A percentile compares a stretch with the other conserved stretches of the same genome.
These are phyloP conservation scores for Phlebopus sp. DNA, from an alignment of 1,284 basidiomycete species.

Conservation along the genomic window DNA sequence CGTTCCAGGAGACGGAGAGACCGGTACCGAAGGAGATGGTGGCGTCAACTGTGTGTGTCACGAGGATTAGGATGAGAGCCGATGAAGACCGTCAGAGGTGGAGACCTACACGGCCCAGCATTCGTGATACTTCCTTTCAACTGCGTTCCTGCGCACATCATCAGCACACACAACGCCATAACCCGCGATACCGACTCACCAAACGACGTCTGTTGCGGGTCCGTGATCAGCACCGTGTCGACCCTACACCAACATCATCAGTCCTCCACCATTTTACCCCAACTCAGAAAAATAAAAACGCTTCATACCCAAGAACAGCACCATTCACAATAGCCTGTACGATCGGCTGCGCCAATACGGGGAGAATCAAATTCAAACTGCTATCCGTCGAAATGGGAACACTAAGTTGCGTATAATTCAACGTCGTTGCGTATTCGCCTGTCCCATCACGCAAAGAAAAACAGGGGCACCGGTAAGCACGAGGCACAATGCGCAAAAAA, in stretches of 20 bases:
- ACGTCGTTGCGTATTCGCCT: slow-evolving; percentile 64
- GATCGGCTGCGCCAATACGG: slow-evolving; percentile 72
- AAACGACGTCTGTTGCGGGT: slow-evolving; percentile 59
- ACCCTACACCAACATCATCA: slow-evolving; percentile 37
- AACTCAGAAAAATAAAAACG: not conserved
- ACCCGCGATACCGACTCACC: slow-evolving; percentile 33
- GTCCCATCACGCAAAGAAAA: not conserved
- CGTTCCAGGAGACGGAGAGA: slow-evolving; percentile 62
- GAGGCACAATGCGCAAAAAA: no score
- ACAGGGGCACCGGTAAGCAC: no score
- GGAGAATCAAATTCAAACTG: slow-evolving; percentile 64
- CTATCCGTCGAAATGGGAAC: slow-evolving; percentile 63
- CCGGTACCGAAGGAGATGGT: slow-evolving; percentile 65
- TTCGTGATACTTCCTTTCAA: slow-evolving; percentile 69
- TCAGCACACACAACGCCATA: slow-evolving; percentile 6
- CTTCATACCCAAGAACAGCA: slow-evolving; percentile 50
- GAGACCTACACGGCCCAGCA: slow-evolving; percentile 66
- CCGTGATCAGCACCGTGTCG: slow-evolving; percentile 55
- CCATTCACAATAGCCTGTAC: slow-evolving; percentile 75
- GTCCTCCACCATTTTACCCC: slow-evolving; percentile 1
- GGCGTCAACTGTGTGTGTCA: slow-evolving; percentile 65
- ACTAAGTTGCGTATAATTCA: slow-evolving; percentile 59
- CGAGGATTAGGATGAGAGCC: no score
- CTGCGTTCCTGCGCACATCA: slow-evolving; percentile 41
- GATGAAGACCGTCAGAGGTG: no score